Evolutionary conservation across 1,284 basidiomycete species (phyloP).

Genomic region (Boletus semigastroideus): DNA sequence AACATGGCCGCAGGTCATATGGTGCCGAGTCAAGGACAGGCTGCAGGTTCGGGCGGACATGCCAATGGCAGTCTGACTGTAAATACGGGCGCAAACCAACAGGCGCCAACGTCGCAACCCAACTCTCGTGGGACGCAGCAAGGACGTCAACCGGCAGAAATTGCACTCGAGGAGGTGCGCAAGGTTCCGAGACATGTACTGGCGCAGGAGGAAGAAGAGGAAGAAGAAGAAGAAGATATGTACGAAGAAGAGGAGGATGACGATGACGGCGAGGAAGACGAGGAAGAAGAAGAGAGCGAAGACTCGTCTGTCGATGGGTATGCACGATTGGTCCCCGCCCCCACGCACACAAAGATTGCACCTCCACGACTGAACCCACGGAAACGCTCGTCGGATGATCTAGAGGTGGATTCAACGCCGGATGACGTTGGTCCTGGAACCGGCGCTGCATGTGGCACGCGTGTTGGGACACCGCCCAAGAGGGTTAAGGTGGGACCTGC

Average conservation of each 20-base stretch:
- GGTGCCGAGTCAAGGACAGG: conserved; percentile 28
- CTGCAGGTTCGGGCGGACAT: conserved; percentile 12
- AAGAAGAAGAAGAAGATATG: conserved; percentile 24
- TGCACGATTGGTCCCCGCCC: not conserved
- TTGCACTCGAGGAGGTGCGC: conserved; percentile 29
- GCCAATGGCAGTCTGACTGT: not conserved
- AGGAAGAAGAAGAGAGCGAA: conserved; percentile 28
- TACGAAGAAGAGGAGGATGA: conserved; percentile 24
- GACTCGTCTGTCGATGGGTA: conserved; percentile 16
- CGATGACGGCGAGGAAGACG: conserved; percentile 14
- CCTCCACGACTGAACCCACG: conserved; percentile 29
- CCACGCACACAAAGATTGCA: conserved; percentile 18
- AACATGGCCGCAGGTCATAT: conserved; percentile 31
- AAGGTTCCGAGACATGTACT: conserved; percentile 15
- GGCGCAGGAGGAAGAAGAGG: conserved; percentile 27
- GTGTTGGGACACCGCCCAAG: conserved; percentile 31
- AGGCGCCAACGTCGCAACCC: conserved; percentile 3
- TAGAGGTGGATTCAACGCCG: conserved; percentile 20
- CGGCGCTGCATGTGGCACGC: conserved; percentile 4
- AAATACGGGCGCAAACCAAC: conserved; percentile 5
- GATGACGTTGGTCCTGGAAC: not conserved
- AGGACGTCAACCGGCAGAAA: conserved; percentile 16
- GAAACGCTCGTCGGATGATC: conserved; percentile 34
- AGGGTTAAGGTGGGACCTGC: conserved; percentile 23
- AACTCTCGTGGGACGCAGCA: conserved; percentile 12